phyloP scores from a whole-genome alignment of 177 flowering plant species.

The Telopea speciosissima region DNA sequence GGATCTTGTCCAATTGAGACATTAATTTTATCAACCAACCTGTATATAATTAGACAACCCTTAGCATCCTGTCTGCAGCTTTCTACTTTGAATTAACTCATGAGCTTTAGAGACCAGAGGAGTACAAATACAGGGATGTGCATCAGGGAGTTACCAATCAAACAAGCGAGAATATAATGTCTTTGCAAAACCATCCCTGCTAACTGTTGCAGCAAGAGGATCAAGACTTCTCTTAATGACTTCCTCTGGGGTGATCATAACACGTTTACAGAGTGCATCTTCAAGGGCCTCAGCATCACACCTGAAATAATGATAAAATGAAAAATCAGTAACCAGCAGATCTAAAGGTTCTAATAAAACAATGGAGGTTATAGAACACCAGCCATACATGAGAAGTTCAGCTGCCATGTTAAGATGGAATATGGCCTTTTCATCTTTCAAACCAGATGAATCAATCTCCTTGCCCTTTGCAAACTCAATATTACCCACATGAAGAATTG shows the following conservation, averaged over 20 bases:
- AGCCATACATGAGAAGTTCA: conserved; percentile 64
- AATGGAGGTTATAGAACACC: conserved; percentile 4
- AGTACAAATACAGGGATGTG: background rate
- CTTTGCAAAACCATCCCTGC: conserved; percentile 82
- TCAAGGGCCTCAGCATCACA: conserved; percentile 55
- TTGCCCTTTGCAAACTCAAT: background rate
- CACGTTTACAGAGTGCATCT: conserved; percentile 73
- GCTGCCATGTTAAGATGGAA: conserved; percentile 72
- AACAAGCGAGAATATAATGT: conserved; percentile 72
- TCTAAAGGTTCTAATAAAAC: background rate
- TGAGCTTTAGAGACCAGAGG: background rate
- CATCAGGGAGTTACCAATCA: conserved; percentile 50
- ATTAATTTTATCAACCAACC: conserved; percentile 81
- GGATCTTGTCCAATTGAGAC: conserved; percentile 81
- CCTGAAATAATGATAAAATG: conserved; percentile 34
- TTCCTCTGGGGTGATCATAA: conserved; percentile 86
- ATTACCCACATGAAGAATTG: conserved; percentile 76
- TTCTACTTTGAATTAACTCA: background rate
- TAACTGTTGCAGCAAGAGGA: conserved; percentile 56
- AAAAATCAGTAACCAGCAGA: conserved; percentile 1
- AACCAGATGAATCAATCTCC: background rate
- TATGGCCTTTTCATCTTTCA: conserved; percentile 51
- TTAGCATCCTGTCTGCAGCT: background rate
- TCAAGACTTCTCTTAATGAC: conserved; percentile 75
- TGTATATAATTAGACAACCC: conserved; percentile 16